Base-by-base conservation (phyloP, 2,329 filamentous ascomycete species). In the Polytolypa hystricis region DNA sequence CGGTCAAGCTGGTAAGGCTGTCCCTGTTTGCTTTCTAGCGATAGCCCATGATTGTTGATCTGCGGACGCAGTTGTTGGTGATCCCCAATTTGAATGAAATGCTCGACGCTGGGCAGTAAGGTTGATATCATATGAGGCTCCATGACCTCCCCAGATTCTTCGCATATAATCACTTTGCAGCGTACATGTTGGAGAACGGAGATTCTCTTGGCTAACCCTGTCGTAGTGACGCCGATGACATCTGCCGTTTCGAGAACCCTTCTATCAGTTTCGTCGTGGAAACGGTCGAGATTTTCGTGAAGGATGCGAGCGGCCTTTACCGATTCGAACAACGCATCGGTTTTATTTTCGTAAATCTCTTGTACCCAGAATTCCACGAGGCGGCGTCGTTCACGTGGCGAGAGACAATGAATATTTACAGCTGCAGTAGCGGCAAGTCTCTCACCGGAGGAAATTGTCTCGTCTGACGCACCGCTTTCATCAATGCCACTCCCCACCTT, bases 111-210 rank as follows among this genome's bases (percentile, higher is more conserved):
- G 3, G 59, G 61, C 19, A 65, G 42, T 1, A 65, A 42, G 2
- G 61, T 47, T 4, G 56, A 51, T 4, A 66, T 44, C 5, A 51
- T 58, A 40, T 82, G 77, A 0, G 73, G 64, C 50, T 84, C 79
- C 20, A 82, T 60, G 0, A 83, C 73, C 42, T 84, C 78, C 0
- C 71, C 79, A 2, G 79, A 79, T 47, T 84, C 79, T 50, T 84
- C 79, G 21, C 73, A 79, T 1, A 83, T 51, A 11, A 83, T 52
- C 0, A 80, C 32, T 30, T 40, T 8, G 6, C 34, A 4, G 37
- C 12, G 46, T 37, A 58, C 27, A 40, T 48, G 7, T 33, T 41
- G 56, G 0, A 73, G 51, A 1, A 61, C 82, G 50, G 41, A 30
- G 42, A 45, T 50, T 10, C 49, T 38, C 18, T 37, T 42, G 11